Conservation (phyloP, 176 grass and related monocot species). For the Oropetium thomaeum region DNA sequence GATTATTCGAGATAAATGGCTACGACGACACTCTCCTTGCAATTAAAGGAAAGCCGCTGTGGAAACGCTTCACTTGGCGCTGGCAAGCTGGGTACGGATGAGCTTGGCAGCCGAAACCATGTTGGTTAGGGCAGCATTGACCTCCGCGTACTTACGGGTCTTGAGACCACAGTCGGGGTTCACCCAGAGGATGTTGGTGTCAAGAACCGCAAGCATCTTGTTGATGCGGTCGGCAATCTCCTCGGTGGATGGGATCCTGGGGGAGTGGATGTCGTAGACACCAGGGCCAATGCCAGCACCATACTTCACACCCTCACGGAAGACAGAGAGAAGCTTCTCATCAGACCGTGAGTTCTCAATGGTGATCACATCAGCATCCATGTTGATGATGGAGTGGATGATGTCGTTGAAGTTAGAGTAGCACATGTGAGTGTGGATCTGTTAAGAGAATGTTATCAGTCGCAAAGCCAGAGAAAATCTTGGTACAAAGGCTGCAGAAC, state of each 20-base stretch:
- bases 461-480: background rate
- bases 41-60: constrained; percentile 10
- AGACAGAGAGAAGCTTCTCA: constrained; percentile 88
- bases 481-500: background rate
- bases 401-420: constrained; percentile 98
- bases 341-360: constrained; percentile 92
- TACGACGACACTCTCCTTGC: constrained; percentile 18
- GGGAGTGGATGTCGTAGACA: constrained; percentile 95
- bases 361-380: constrained; percentile 95
- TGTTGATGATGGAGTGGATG: constrained; percentile 92
- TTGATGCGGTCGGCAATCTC: constrained; percentile 85
- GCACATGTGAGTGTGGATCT: constrained; percentile 99
- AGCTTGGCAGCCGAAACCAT: constrained; percentile 75
- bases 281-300: constrained; percentile 80
- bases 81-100: constrained; percentile 70
- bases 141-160: constrained; percentile 85
- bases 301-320: constrained; percentile 81
- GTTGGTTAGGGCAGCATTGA: constrained; percentile 81
- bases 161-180: constrained; percentile 94
- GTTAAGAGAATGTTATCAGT: constrained; percentile 8
- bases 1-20: constrained; percentile 45
- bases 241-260: constrained; percentile 70
- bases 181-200: constrained; percentile 95
- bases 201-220: constrained; percentile 92
- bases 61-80: constrained; percentile 38